Percentiles rank a stretch among this genome's conserved stretches.
Conservation (phyloP, 805 yeast genomes). For the Pichia rugopelliculosa region DNA sequence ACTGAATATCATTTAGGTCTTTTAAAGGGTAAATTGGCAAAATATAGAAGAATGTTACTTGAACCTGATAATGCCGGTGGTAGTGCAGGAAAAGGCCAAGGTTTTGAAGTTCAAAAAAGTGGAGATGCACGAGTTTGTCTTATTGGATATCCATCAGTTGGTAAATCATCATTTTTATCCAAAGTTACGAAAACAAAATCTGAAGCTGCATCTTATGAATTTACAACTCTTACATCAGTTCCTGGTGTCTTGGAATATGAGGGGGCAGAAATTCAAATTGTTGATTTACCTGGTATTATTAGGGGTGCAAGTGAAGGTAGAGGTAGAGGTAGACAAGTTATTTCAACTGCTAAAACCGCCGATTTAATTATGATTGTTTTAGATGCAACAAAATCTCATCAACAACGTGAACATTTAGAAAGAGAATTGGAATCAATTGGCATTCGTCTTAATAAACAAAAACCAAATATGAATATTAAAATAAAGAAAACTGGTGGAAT, state of each 20-base stretch:
- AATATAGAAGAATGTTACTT: constrained; percentile 81
- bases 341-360: constrained; percentile 92
- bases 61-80: constrained; percentile 77
- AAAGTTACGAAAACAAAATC: constrained; percentile 91
- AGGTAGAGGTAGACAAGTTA: constrained; percentile 96
- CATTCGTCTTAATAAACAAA: constrained; percentile 72
- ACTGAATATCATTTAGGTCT: constrained; percentile 96
- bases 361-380: constrained; percentile 88
- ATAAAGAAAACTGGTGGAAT: constrained; percentile 88
- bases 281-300: constrained; percentile 96
- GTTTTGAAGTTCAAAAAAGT: constrained; percentile 89
- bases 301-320: constrained; percentile 96
- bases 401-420: constrained; percentile 82
- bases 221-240: constrained; percentile 92
- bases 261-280: constrained; percentile 95
- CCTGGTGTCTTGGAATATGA: constrained; percentile 93
- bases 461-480: constrained; percentile 74
- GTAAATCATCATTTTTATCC: constrained; percentile 84
- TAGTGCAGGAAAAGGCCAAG: constrained; percentile 59
- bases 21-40: constrained; percentile 88
- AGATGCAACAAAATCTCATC: constrained; percentile 91
- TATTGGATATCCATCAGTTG: constrained; percentile 97
- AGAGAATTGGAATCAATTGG: constrained; percentile 91
- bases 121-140: constrained; percentile 95
- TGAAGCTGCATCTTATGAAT: constrained; percentile 91